Percentiles rank a stretch among this genome's conserved stretches.
Evolutionary conservation across 2,329 filamentous ascomycete genomes (phyloP).

Genomic region (Cryphonectria japonica): DNA sequence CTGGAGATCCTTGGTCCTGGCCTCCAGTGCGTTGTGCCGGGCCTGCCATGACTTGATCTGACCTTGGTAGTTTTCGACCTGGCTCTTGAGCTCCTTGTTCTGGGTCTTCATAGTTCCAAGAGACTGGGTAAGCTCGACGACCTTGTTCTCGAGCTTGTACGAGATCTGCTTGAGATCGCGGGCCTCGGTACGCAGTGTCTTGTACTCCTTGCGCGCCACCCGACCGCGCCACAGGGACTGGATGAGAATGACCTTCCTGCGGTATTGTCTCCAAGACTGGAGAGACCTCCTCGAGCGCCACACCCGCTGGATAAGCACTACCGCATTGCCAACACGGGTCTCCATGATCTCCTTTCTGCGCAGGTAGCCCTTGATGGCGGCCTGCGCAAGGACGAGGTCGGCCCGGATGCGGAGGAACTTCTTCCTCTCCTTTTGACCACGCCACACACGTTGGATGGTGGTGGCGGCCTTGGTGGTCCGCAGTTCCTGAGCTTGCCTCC

Average conservation of each 20-base stretch:
- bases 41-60: conserved; percentile 97
- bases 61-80: conserved; percentile 93
- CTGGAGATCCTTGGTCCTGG: conserved; percentile 89
- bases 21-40: conserved; percentile 86
- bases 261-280: conserved; percentile 83
- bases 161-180: conserved; percentile 99
- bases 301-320: conserved; percentile 83
- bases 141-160: conserved; percentile 99
- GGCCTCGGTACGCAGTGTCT: conserved; percentile 89
- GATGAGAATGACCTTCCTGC: conserved; percentile 84
- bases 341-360: conserved; percentile 92
- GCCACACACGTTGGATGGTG: conserved; percentile 94
- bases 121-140: conserved; percentile 94
- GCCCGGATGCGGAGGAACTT: conserved; percentile 76
- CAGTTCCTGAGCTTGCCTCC: conserved; percentile 77
- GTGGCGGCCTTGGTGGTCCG: conserved; percentile 86
- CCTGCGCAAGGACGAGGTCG: conserved; percentile 87
- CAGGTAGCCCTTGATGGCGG: conserved; percentile 88
- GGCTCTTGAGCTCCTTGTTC: conserved; percentile 85
- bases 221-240: conserved; percentile 94
- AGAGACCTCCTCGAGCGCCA: conserved; percentile 84
- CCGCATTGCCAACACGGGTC: conserved; percentile 89
- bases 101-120: conserved; percentile 90
- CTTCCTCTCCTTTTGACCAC: conserved; percentile 87
- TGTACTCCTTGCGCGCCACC: conserved; percentile 80